phyloP scores from a whole-genome alignment of 2,329 filamentous ascomycete species.

The Chrysoporthe austroafricana region DNA sequence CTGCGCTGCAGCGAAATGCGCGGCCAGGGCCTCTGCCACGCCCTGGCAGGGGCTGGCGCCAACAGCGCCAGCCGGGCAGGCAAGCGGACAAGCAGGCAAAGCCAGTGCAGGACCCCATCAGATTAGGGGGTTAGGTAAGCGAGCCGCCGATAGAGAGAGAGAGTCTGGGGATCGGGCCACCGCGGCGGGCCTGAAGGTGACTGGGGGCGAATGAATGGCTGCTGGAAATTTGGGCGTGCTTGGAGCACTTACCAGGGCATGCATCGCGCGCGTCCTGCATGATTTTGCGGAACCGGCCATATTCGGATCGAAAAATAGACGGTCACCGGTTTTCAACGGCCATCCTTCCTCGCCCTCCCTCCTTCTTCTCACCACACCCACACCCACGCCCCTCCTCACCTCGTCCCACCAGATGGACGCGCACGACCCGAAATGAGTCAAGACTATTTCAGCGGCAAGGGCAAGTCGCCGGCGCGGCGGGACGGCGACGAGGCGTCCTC shows the following conservation, averaged over 20 bases:
- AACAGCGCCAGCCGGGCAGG: constrained; percentile 3
- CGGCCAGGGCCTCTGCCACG: neutral
- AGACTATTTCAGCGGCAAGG: constrained; percentile 60
- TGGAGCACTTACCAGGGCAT: neutral
- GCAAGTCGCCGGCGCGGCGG: constrained; percentile 47
- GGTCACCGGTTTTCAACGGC: constrained; percentile 19
- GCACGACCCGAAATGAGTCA: constrained; percentile 57
- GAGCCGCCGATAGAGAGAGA: neutral
- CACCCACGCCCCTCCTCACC: neutral
- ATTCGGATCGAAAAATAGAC: constrained; percentile 23
- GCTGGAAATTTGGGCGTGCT: neutral
- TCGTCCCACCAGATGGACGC: constrained; percentile 28
- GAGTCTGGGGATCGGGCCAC: neutral
- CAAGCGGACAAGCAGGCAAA: neutral
- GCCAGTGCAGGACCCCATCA: neutral
- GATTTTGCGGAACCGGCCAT: constrained; percentile 11
- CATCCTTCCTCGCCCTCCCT: neutral
- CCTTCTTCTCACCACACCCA: neutral
- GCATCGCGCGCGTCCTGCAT: constrained; percentile 5
- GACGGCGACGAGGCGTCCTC: constrained; percentile 23
- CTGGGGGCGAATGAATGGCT: neutral
- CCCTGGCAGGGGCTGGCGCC: neutral
- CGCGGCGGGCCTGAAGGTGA: neutral
- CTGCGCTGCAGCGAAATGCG: neutral
- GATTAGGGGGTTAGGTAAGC: constrained; percentile 2